Evolutionary conservation across 108 stramenopile genomes (phyloP).

Genomic region (Mayamaea pseudoterrestris): DNA sequence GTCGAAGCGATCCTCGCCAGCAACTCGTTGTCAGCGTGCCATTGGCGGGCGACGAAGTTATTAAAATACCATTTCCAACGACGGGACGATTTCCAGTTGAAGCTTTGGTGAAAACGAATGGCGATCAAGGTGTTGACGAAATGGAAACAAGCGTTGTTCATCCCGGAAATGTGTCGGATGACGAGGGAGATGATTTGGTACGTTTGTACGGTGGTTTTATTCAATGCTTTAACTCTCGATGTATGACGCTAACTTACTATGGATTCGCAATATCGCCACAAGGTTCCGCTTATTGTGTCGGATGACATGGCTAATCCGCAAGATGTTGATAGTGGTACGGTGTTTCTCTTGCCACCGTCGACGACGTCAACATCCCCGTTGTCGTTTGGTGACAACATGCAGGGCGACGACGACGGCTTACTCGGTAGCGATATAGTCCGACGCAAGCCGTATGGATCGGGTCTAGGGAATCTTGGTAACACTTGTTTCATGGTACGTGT

Average conservation of each 20-base stretch:
- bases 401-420: background rate
- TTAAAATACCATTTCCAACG: slow-evolving; percentile 14
- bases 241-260: background rate
- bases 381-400: background rate
- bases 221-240: too few relatives aligned
- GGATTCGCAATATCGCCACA: background rate
- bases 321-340: background rate
- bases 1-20: background rate
- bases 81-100: slow-evolving; percentile 34
- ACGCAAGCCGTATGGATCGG: slow-evolving; percentile 40
- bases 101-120: slow-evolving; percentile 5
- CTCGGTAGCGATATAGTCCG: background rate
- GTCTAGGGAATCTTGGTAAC: slow-evolving; percentile 91
- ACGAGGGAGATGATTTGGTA: slow-evolving; percentile 2
- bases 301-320: background rate
- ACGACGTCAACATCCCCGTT: background rate
- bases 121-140: background rate
- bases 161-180: slow-evolving; percentile 7
- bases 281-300: background rate
- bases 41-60: background rate
- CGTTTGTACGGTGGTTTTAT: background rate
- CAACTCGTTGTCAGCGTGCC: background rate
- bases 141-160: background rate
- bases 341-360: background rate
- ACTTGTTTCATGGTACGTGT: slow-evolving; percentile 85